Conservation (phyloP, 768 basidiomycete species). For the Dacryopinax primogenitus region DNA sequence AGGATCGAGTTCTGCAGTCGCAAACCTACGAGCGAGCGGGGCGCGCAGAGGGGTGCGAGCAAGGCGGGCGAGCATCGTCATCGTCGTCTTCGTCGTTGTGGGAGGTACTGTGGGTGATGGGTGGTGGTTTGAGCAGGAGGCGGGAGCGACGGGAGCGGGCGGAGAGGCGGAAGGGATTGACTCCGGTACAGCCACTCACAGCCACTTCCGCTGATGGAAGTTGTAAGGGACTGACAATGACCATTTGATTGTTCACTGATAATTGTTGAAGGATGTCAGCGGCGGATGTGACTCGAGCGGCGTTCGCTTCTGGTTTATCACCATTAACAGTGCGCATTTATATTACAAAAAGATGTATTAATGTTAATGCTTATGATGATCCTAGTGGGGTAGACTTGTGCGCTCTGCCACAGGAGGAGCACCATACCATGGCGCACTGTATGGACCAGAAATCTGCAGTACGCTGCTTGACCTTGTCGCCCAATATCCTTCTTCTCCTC, state of each 20-base stretch:
- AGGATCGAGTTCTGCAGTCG: slow-evolving; percentile 3
- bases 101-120: neutral
- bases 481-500: neutral
- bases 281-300: neutral
- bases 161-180: neutral
- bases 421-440: slow-evolving; percentile 1
- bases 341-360: no score
- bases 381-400: slow-evolving; percentile 1
- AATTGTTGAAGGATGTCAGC: neutral
- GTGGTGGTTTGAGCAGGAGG: neutral
- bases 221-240: neutral
- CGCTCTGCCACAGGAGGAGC: neutral
- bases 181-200: neutral
- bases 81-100: neutral
- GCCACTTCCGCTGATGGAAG: neutral
- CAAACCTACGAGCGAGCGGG: neutral
- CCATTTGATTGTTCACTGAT: neutral
- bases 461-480: neutral
- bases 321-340: neutral
- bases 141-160: neutral
- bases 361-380: neutral
- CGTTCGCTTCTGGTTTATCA: neutral
- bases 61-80: neutral
- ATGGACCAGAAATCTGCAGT: neutral
- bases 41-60: neutral